Conservation (phyloP, 1,139 yeast genomes). For the Lodderomyces pseudojiufengensis region DNA sequence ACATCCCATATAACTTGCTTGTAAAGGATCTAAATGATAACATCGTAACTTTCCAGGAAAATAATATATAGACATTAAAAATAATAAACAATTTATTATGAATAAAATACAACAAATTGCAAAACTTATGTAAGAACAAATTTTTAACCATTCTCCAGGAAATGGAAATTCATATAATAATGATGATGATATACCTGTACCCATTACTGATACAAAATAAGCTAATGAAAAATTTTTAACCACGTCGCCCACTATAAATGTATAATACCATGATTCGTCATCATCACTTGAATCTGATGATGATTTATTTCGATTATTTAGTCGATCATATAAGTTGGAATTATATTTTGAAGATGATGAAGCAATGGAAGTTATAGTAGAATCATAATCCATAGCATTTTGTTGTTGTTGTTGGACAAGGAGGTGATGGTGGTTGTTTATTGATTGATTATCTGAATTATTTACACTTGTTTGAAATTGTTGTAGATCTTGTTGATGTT, state of each 20-base stretch:
- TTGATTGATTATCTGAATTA: not conserved
- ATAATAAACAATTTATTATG: conserved; percentile 23
- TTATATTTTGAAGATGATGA: conserved; percentile 1
- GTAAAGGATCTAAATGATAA: conserved; percentile 42
- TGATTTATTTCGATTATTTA: too few species aligned
- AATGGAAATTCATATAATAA: conserved; percentile 65
- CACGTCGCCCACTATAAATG: conserved; percentile 14
- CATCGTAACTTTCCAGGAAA: conserved; percentile 31
- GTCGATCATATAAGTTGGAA: not conserved
- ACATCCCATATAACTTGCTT: conserved; percentile 69
- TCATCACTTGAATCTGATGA: too few species aligned
- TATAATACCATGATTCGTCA: conserved; percentile 6
- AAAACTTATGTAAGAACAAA: conserved; percentile 55
- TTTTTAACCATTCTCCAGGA: conserved; percentile 54
- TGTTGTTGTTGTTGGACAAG: conserved; percentile 1
- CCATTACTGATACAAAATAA: conserved; percentile 79
- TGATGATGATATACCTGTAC: conserved; percentile 67
- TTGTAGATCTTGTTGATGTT: not conserved
- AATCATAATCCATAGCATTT: conserved; percentile 11
- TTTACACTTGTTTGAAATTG: not conserved
- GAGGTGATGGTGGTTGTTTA: conserved; percentile 1
- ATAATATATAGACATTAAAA: conserved; percentile 24
- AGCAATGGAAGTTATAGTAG: conserved; percentile 7
- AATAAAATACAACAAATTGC: conserved; percentile 52
- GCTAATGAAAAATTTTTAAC: conserved; percentile 46